A percentile compares a stretch with the other conserved stretches of the same genome.
These are phyloP conservation scores for Cyclotella baltica DNA, from an alignment of 108 stramenopile genomes.

Conservation along the genomic window DNA sequence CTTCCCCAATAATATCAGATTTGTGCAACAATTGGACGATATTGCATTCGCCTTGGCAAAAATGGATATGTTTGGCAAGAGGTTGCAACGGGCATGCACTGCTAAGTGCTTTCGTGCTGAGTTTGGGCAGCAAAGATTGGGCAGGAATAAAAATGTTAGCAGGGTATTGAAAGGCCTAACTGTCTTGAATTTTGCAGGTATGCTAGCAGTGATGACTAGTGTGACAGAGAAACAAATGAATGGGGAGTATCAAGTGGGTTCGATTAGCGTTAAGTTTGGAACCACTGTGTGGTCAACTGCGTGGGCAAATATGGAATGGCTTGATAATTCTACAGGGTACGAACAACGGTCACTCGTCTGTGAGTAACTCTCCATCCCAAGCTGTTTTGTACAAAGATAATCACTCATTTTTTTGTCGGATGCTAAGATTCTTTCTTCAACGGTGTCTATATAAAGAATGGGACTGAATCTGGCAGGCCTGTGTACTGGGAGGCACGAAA, in stretches of 20 bases:
- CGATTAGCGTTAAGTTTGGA: background rate
- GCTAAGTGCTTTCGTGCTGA: background rate
- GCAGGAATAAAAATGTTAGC: background rate
- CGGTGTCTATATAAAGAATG: slow-evolving; percentile 5
- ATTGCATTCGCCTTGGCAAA: no score
- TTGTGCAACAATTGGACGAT: background rate
- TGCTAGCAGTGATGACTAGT: background rate
- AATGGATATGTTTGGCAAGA: no score
- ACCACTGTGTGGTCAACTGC: background rate
- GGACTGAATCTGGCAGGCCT: slow-evolving; percentile 5
- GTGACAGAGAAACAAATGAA: background rate
- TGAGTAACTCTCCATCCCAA: no score
- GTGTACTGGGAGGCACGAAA: slow-evolving; percentile 4
- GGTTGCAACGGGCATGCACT: no score
- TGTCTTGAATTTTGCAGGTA: background rate
- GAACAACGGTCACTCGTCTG: no score
- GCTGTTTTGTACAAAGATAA: no score
- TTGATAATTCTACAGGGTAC: no score
- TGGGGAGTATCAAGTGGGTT: background rate
- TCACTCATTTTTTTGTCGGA: background rate
- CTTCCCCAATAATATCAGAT: background rate
- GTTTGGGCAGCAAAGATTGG: background rate
- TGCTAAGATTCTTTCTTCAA: slow-evolving; percentile 14
- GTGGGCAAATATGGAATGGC: no score
- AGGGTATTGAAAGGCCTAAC: background rate